Conservation (phyloP, 2,329 filamentous ascomycete species). For the Apiospora saccharicola region DNA sequence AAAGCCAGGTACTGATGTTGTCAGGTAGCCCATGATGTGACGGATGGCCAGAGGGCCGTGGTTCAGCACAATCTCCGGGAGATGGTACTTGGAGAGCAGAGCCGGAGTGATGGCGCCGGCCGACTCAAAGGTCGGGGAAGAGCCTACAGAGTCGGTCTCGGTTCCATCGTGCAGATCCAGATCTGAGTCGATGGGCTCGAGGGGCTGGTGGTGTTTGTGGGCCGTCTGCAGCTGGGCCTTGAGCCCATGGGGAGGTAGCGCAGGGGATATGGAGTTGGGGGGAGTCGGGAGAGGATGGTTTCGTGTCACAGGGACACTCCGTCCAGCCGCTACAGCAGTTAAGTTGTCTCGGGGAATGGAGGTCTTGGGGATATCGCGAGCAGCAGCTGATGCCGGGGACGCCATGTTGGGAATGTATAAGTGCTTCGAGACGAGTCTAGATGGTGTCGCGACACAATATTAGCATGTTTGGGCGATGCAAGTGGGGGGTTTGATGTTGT, state of each 20-base stretch:
- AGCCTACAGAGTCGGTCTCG: constrained; percentile 53
- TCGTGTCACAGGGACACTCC: constrained; percentile 69
- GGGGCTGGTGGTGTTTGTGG: constrained; percentile 40
- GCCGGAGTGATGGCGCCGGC: constrained; percentile 83
- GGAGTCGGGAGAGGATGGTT: constrained; percentile 81
- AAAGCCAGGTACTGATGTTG: constrained; percentile 91
- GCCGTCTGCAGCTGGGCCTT: constrained; percentile 71
- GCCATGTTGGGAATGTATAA: constrained; percentile 62
- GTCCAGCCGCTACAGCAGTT: constrained; percentile 71
- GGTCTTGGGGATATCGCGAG: constrained; percentile 71
- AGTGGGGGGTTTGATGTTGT: constrained; percentile 12
- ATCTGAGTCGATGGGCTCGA: constrained; percentile 81
- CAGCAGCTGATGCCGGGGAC: constrained; percentile 68
- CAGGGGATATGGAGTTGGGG: constrained; percentile 93
- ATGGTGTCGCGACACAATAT: constrained; percentile 40
- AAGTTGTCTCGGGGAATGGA: constrained; percentile 72
- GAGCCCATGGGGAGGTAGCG: constrained; percentile 81
- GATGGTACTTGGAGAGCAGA: constrained; percentile 87
- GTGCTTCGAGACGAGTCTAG: constrained; percentile 56
- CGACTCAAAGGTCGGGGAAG: constrained; percentile 66
- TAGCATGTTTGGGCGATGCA: constrained; percentile 34
- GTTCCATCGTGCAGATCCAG: constrained; percentile 80
- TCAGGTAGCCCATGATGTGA: constrained; percentile 93
- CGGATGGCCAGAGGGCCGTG: constrained; percentile 93
- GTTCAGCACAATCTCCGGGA: constrained; percentile 87